phyloP scores from a whole-genome alignment of 202 grass and related monocot species.

The Hordeum pubiflorum region DNA sequence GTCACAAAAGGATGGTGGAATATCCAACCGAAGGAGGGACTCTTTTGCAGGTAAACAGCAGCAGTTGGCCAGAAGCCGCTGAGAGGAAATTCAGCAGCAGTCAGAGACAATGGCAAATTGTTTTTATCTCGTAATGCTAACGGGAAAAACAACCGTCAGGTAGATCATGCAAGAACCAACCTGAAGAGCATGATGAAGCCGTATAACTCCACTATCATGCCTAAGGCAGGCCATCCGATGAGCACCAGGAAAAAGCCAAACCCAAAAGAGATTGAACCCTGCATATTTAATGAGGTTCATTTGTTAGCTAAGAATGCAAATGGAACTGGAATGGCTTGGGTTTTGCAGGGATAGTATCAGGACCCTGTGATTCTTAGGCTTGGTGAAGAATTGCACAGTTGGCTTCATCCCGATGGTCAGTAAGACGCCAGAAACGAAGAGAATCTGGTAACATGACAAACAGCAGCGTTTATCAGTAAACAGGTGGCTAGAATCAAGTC shows the following conservation, averaged over 20 bases:
- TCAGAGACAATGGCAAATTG: no score
- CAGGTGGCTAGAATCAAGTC: no score
- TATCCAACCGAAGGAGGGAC: constrained; percentile 54
- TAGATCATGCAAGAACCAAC: no score
- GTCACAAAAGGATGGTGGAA: constrained; percentile 58
- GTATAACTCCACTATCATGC: constrained; percentile 73
- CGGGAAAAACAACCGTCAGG: no score
- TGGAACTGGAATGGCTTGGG: not conserved
- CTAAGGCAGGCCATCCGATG: constrained; percentile 64
- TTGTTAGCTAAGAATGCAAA: not conserved
- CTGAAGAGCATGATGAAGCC: constrained; percentile 79
- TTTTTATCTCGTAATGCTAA: no score
- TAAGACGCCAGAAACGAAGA: constrained; percentile 62
- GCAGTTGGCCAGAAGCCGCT: constrained; percentile 75
- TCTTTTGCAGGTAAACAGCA: constrained; percentile 71
- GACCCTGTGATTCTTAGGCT: constrained; percentile 90
- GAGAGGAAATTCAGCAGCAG: no score
- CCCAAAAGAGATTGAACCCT: constrained; percentile 91
- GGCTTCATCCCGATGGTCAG: constrained; percentile 79
- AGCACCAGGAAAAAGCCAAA: constrained; percentile 68
- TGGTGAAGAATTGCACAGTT: constrained; percentile 83
- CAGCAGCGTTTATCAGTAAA: not conserved
- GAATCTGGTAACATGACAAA: constrained; percentile 35
- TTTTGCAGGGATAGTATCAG: no score
- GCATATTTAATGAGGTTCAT: not conserved